Evolutionary conservation across 2,329 filamentous ascomycete genomes (phyloP).

Genomic region (Nemania serpens): DNA sequence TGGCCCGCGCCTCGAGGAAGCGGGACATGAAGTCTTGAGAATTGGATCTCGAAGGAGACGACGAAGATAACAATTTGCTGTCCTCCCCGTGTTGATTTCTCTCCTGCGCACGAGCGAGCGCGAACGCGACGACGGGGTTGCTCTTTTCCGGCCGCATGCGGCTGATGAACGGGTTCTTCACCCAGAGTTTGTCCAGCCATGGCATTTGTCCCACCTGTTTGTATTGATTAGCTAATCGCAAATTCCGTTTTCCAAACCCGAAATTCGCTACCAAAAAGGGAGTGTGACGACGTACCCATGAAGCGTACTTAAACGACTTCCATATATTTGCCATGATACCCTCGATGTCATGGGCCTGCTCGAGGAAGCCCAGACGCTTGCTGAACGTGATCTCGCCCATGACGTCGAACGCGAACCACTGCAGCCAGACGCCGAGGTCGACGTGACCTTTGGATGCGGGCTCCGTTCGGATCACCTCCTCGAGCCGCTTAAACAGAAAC

Average conservation of each 20-base stretch:
- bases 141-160: neutral
- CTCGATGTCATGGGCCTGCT: conserved; percentile 33
- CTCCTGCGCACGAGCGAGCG: neutral
- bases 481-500: too few species aligned
- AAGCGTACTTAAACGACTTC: conserved; percentile 18
- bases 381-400: conserved; percentile 38
- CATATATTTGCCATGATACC: conserved; percentile 34
- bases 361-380: conserved; percentile 36
- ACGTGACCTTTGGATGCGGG: neutral
- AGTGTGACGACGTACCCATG: conserved; percentile 9
- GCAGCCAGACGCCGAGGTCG: conserved; percentile 25
- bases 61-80: neutral
- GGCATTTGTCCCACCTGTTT: too few species aligned
- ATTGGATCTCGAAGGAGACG: neutral
- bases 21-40: neutral
- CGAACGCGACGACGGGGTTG: neutral
- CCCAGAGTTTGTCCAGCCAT: conserved; percentile 18
- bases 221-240: too few species aligned
- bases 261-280: too few species aligned
- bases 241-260: too few species aligned
- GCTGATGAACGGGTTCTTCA: conserved; percentile 3
- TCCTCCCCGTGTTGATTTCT: too few species aligned
- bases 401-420: conserved; percentile 39
- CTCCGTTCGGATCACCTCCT: neutral
- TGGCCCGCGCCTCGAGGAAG: neutral